phyloP scores from a whole-genome alignment of 306 rosid genomes.

The Malus asiatica region DNA sequence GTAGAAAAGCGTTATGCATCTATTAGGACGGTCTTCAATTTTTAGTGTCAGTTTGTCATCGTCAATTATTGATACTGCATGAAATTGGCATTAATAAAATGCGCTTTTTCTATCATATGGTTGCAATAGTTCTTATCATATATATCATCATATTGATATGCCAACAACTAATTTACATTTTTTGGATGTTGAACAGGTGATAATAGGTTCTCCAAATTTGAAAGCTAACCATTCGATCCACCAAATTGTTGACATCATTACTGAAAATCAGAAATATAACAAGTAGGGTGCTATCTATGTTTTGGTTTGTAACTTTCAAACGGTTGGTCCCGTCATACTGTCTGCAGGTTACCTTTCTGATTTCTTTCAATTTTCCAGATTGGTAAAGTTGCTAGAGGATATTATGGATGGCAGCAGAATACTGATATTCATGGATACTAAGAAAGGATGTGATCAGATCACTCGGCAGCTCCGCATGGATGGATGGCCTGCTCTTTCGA shows the following conservation, averaged over 20 bases:
- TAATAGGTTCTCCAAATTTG: conserved; percentile 76
- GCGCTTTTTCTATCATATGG: not conserved
- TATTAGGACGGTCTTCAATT: not conserved
- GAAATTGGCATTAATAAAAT: not conserved
- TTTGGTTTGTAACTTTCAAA: conserved; percentile 5
- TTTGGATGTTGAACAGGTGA: conserved; percentile 53
- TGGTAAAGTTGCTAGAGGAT: conserved; percentile 92
- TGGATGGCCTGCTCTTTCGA: conserved; percentile 99
- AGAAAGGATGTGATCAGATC: conserved; percentile 95
- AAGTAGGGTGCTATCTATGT: conserved; percentile 46
- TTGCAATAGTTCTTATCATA: not conserved
- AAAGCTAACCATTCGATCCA: conserved; percentile 93
- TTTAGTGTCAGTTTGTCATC: not conserved
- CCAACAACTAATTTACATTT: not conserved
- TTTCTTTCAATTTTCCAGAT: conserved; percentile 40
- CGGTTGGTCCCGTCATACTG: conserved; percentile 6
- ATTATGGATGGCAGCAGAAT: conserved; percentile 98
- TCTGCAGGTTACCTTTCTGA: conserved; percentile 16
- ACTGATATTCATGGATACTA: conserved; percentile 93
- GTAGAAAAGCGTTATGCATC: not conserved
- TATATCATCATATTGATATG: not conserved
- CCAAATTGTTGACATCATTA: conserved; percentile 83
- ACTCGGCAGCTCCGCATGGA: conserved; percentile 97
- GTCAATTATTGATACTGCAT: not conserved
- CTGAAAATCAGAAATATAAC: conserved; percentile 93